Evolutionary conservation across 805 yeast species (phyloP).

Genomic region (Dipodascus geniculatus): DNA sequence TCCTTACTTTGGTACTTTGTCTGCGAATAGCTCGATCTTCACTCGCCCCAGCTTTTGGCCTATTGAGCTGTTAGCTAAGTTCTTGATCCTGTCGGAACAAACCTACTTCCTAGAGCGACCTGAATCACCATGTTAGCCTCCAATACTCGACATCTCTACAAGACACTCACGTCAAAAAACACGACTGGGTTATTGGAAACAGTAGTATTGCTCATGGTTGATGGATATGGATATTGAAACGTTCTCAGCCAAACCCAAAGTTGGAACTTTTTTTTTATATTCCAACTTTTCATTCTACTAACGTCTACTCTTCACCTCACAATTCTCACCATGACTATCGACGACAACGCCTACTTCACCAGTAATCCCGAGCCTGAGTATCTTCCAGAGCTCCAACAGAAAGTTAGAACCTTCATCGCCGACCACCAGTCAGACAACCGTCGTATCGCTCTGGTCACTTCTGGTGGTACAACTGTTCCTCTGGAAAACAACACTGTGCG

Average conservation of each 20-base stretch:
- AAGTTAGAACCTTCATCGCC: constrained; percentile 50
- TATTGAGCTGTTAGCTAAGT: constrained; percentile 3
- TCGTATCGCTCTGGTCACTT: constrained; percentile 71
- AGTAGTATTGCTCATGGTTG: background rate
- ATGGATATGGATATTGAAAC: background rate
- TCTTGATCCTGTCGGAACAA: background rate
- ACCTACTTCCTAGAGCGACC: constrained; percentile 25
- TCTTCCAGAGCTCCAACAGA: constrained; percentile 45
- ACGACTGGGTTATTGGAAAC: constrained; percentile 25
- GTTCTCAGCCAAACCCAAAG: background rate
- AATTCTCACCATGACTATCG: constrained; percentile 26
- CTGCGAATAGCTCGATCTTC: constrained; percentile 33
- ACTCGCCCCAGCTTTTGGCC: constrained; percentile 31
- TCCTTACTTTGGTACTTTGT: constrained; percentile 29
- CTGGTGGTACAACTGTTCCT: constrained; percentile 98
- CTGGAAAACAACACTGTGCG: constrained; percentile 93
- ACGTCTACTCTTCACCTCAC: background rate
- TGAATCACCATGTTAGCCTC: constrained; percentile 4
- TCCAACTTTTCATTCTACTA: background rate
- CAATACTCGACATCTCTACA: background rate
- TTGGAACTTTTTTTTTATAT: too few species aligned
- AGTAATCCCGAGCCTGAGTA: constrained; percentile 66
- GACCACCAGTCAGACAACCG: constrained; percentile 35
- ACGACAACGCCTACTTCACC: constrained; percentile 67
- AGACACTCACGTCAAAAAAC: constrained; percentile 31